These are phyloP conservation scores for Hanseniaspora pseudoguilliermondii DNA, from an alignment of 805 yeast species.

Conservation along the genomic window DNA sequence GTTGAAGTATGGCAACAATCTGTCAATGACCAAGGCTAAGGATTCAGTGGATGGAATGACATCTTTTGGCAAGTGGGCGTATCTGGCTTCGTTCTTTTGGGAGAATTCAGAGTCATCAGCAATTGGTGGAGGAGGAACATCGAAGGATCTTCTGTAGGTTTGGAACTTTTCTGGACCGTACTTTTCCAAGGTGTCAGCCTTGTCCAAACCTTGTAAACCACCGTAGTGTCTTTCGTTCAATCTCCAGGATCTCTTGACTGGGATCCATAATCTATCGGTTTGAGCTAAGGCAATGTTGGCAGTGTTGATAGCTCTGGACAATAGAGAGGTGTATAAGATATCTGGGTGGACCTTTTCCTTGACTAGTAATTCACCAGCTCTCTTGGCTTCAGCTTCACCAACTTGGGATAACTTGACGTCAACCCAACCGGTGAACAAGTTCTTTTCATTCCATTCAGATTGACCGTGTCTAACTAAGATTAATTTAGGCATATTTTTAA, in stretches of 20 bases:
- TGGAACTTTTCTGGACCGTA: slow-evolving; percentile 89
- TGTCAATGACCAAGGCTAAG: slow-evolving; percentile 84
- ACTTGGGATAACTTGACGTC: slow-evolving; percentile 73
- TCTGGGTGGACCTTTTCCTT: slow-evolving; percentile 80
- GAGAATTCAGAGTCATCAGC: slow-evolving; percentile 67
- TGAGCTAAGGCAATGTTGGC: slow-evolving; percentile 84
- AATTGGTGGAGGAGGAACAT: slow-evolving; percentile 88
- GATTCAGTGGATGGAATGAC: slow-evolving; percentile 92
- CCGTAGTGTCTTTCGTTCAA: slow-evolving; percentile 98
- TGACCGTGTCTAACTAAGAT: slow-evolving; percentile 97
- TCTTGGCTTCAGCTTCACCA: slow-evolving; percentile 82
- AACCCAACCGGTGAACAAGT: slow-evolving; percentile 98
- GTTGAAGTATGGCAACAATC: slow-evolving; percentile 94
- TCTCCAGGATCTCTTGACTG: slow-evolving; percentile 93
- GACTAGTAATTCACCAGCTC: slow-evolving; percentile 85
- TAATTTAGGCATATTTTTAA: slow-evolving; percentile 43
- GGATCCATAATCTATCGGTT: slow-evolving; percentile 83
- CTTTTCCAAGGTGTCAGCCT: slow-evolving; percentile 77
- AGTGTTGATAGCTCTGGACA: slow-evolving; percentile 92
- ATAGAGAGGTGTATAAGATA: slow-evolving; percentile 76
- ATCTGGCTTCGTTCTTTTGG: slow-evolving; percentile 76
- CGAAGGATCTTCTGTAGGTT: slow-evolving; percentile 95
- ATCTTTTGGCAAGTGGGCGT: slow-evolving; percentile 68
- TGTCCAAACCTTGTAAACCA: slow-evolving; percentile 96
- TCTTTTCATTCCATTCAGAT: slow-evolving; percentile 97